Conservation (phyloP, 352 stramenopile genomes). For the Pythium rishiriense region DNA sequence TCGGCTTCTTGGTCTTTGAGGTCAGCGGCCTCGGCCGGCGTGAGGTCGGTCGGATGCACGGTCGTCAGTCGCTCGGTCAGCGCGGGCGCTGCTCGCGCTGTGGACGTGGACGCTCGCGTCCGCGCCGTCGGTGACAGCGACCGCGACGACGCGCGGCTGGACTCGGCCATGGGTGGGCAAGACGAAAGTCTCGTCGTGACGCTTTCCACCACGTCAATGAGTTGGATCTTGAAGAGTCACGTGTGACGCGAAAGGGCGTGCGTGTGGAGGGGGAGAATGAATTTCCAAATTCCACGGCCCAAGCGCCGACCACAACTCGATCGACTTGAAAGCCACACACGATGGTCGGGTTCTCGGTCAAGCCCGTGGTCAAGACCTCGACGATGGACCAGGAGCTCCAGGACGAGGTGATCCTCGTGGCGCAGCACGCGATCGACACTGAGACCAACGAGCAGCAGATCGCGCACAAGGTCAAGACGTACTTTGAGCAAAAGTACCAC, state of each 20-base stretch:
- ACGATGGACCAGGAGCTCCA: conserved; percentile 87
- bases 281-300: too few species aligned
- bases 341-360: conserved; percentile 55
- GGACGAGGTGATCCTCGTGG: conserved; percentile 81
- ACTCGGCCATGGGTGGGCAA: neutral
- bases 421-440: conserved; percentile 77
- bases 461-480: conserved; percentile 88
- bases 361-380: conserved; percentile 87
- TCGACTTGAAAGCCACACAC: neutral
- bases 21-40: conserved; percentile 47
- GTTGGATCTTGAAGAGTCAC: conserved; percentile 12
- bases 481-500: conserved; percentile 93
- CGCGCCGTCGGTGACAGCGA: neutral
- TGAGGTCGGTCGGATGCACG: conserved; percentile 39
- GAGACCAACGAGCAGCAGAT: conserved; percentile 89
- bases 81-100: neutral
- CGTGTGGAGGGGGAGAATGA: too few species aligned
- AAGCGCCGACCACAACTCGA: neutral
- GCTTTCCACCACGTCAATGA: neutral
- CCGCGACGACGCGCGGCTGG: neutral
- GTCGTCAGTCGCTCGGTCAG: conserved; percentile 11
- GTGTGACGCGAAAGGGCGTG: conserved; percentile 7
- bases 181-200: neutral
- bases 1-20: conserved; percentile 53
- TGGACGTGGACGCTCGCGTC: neutral